Conservation (phyloP, 225 moss, liverwort and hornwort genomes). For the Pleurozium schreberi region DNA sequence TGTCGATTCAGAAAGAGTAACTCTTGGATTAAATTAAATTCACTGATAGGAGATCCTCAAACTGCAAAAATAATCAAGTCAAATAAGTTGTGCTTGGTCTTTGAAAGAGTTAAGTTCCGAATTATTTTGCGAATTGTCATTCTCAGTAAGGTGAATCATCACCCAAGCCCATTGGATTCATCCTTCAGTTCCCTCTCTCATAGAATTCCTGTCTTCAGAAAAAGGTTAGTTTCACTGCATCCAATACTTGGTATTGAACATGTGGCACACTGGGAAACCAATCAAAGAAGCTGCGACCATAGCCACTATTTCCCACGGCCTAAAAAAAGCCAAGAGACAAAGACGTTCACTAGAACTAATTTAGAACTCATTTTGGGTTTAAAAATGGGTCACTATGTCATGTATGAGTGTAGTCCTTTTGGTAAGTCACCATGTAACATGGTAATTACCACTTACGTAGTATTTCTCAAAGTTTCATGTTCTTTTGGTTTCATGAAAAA, state of each 20-base stretch:
- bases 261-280: not conserved
- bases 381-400: not conserved
- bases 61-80: not conserved
- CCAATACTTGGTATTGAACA: conserved; percentile 32
- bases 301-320: conserved; percentile 13
- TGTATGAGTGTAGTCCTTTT: no score
- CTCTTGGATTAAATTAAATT: no score
- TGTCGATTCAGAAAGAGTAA: no score
- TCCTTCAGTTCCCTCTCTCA: not conserved
- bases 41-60: no score
- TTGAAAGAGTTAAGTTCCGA: not conserved
- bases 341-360: not conserved
- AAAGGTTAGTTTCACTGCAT: conserved; percentile 32
- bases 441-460: no score
- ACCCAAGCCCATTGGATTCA: not conserved
- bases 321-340: not conserved
- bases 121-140: not conserved
- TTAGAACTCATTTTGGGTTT: not conserved
- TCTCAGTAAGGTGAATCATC: not conserved
- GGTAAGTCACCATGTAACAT: no score
- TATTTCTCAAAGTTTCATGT: no score
- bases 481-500: no score
- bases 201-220: conserved; percentile 36
- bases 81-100: not conserved
- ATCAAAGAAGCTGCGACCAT: conserved; percentile 37